Evolutionary conservation across 768 basidiomycete genomes (phyloP).

Genomic region (Lactarius psammicola): DNA sequence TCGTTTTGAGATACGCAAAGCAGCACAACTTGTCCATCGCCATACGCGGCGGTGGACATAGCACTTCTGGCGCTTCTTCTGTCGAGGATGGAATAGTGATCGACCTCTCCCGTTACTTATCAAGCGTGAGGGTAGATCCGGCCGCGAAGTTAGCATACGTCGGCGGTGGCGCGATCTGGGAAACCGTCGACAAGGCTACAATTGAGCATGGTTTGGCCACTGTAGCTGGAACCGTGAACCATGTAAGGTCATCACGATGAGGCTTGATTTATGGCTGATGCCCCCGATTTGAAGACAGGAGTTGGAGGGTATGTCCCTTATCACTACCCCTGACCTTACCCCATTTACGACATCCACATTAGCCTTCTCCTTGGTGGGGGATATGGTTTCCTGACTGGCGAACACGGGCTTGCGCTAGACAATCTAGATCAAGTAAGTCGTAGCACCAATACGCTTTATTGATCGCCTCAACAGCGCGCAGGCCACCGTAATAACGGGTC

Average conservation of each 20-base stretch:
- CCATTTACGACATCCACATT: neutral
- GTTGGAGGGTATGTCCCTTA: constrained; percentile 28
- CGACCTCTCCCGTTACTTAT: constrained; percentile 47
- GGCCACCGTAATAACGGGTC: constrained; percentile 45
- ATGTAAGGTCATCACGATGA: constrained; percentile 37
- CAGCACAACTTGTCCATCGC: constrained; percentile 40
- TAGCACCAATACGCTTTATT: constrained; percentile 28
- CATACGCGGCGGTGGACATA: constrained; percentile 50
- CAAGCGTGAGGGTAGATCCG: constrained; percentile 40
- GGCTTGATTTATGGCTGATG: neutral
- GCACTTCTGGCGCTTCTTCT: constrained; percentile 45
- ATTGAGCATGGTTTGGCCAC: constrained; percentile 48
- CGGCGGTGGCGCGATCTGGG: constrained; percentile 50
- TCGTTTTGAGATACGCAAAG: constrained; percentile 40
- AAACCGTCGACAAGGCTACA: constrained; percentile 44
- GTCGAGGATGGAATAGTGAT: constrained; percentile 49
- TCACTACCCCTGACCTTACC: neutral
- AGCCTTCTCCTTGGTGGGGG: constrained; percentile 30
- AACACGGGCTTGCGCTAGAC: constrained; percentile 45
- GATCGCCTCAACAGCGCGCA: constrained; percentile 21
- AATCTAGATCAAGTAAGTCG: constrained; percentile 38
- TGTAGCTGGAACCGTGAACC: constrained; percentile 50
- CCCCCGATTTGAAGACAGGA: constrained; percentile 20
- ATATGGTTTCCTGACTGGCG: constrained; percentile 23
- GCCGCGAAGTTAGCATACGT: constrained; percentile 41